Conservation (phyloP, 768 basidiomycete genomes). For the Leccinum truebloodii region DNA sequence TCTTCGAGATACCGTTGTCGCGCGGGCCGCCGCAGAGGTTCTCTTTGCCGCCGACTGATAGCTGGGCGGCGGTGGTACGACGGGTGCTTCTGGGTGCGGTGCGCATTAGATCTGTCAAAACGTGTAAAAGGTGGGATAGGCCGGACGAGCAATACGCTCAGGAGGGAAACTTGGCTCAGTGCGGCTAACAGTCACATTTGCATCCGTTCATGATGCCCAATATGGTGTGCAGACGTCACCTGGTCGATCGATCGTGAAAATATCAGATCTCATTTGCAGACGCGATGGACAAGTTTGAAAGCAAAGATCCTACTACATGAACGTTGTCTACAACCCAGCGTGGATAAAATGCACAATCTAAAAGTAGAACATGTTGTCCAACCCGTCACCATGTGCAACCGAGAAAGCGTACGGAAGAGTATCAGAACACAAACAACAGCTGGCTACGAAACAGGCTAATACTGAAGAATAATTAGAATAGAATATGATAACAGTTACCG, state of each 20-base stretch:
- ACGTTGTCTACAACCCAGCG: neutral
- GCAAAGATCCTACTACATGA: neutral
- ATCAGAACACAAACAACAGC: slow-evolving; percentile 13
- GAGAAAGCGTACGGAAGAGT: slow-evolving; percentile 3
- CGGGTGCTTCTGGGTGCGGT: slow-evolving; percentile 31
- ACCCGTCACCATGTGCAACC: neutral
- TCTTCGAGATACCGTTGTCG: neutral
- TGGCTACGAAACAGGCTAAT: slow-evolving; percentile 14
- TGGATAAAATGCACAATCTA: neutral
- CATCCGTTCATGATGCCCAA: neutral
- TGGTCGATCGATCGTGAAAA: neutral
- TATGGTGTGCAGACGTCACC: neutral
- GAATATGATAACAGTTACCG: slow-evolving; percentile 15
- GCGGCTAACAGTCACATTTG: slow-evolving; percentile 25
- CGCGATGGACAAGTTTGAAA: neutral
- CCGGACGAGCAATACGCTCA: slow-evolving; percentile 2
- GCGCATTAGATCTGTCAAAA: slow-evolving; percentile 23
- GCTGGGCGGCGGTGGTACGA: slow-evolving; percentile 14
- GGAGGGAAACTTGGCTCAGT: neutral
- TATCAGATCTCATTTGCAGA: neutral
- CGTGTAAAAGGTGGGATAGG: slow-evolving; percentile 22
- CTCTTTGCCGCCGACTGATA: slow-evolving; percentile 17
- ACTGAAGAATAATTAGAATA: slow-evolving; percentile 32
- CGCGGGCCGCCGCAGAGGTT: neutral
- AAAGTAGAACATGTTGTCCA: neutral